Base-by-base conservation (phyloP, 2,329 filamentous ascomycete species). In the Exserohilum rostratum region DNA sequence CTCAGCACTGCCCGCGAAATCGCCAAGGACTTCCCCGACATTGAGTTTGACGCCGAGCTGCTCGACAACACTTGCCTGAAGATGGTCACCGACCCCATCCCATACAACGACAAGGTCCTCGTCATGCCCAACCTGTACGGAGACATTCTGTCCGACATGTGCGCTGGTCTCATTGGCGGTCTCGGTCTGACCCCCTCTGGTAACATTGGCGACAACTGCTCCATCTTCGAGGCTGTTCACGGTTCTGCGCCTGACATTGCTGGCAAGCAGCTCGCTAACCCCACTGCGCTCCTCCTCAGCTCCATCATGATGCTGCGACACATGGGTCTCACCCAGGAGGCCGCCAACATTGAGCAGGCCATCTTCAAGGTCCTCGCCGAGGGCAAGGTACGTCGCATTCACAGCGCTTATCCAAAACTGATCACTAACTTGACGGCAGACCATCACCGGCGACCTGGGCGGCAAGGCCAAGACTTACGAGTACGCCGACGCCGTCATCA, bases 301-400 rank as follows among this genome's bases (percentile, higher is more conserved):
- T 96, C 90, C 78, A 95, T 98, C 83, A 98, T 99, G 95, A 98
- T 99, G 95, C 82, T 99, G 85, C 89, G 95, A 79, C 95, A 99
- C 82, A 98, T 99, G 93, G 88, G 90, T 72, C 85, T 99, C 64
- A 87, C 82, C 78, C 84, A 91, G 62, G 87, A 98, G 77, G 95
- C 95, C 67, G 78, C 83, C 77, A 88, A 87, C 78, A 98, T 99
- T 75, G 91, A 98, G 85, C 90, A 86, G 79, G 95, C 95, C 65
- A 96, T 93, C 74, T 98, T 99, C 79, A 90, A 90, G 77, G 96
- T 93, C 58, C 85, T 99, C 65, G 89, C 92, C 57, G 93, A 99
- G 85, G 95, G 95, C 82, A 97, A 97, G 89, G 83, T 86, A 74
- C 69, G 79, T 70, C 50, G 3, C 33, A 22, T 46, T 12, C 17